These are phyloP conservation scores for Fusarium cicatricum DNA, from an alignment of 2,329 filamentous ascomycete species.

Conservation along the genomic window DNA sequence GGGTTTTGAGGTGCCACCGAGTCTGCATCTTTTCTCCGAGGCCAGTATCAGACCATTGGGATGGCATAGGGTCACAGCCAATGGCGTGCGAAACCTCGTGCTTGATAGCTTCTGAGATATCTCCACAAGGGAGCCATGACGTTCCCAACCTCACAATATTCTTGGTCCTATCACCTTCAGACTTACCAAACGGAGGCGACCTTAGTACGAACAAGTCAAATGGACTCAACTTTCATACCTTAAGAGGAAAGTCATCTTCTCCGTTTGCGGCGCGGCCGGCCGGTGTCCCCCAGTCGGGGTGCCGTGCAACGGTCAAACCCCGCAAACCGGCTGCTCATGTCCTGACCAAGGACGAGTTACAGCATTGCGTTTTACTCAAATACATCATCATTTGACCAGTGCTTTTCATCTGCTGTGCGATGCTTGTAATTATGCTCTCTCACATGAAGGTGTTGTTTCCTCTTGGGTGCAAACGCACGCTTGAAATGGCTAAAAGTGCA, in stretches of 20 bases:
- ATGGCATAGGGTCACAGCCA: not conserved
- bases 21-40: not conserved
- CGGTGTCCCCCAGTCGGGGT: conserved; percentile 7
- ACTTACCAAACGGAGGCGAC: too few relatives aligned
- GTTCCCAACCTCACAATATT: too few relatives aligned
- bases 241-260: not conserved
- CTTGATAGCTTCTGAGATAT: conserved; percentile 4
- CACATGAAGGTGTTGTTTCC: not conserved
- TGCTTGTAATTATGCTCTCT: not conserved
- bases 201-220: too few relatives aligned
- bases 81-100: conserved; percentile 6
- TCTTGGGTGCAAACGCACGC: not conserved
- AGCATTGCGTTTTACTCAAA: conserved; percentile 9
- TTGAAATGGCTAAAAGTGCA: too few relatives aligned
- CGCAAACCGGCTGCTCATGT: not conserved
- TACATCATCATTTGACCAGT: conserved; percentile 13
- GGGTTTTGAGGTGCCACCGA: not conserved
- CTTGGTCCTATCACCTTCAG: too few relatives aligned
- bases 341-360: not conserved
- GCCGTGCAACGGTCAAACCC: conserved; percentile 22
- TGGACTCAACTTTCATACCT: not conserved
- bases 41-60: conserved; percentile 3
- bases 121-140: too few relatives aligned
- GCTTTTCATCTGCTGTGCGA: conserved; percentile 9
- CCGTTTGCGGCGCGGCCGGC: conserved; percentile 9